Conservation (phyloP, 192 early-diverging fungal species). For the Podila verticillata region DNA sequence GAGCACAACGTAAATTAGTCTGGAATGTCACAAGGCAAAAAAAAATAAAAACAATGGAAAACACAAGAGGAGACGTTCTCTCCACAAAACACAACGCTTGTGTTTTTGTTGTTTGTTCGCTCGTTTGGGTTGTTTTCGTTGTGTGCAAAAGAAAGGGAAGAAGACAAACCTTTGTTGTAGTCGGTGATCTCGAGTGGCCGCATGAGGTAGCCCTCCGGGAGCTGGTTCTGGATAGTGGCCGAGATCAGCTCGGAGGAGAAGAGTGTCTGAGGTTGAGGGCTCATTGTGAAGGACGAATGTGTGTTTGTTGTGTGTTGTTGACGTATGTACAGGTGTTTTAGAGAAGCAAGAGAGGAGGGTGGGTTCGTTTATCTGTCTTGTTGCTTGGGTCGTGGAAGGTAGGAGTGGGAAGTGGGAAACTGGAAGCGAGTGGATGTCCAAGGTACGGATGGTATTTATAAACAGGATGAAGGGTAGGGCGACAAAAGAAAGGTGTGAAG, state of each 20-base stretch:
- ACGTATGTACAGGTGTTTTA: no score
- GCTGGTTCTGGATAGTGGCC: slow-evolving; percentile 59
- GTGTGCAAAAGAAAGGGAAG: neutral
- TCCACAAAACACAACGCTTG: neutral
- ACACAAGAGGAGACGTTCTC: neutral
- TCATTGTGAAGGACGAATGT: slow-evolving; percentile 7
- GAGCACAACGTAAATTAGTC: no score
- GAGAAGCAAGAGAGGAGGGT: neutral
- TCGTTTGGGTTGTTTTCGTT: neutral
- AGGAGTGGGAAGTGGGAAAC: neutral
- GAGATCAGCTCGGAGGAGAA: slow-evolving; percentile 71
- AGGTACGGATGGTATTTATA: neutral
- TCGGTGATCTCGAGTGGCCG: slow-evolving; percentile 82
- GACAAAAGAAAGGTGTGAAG: neutral
- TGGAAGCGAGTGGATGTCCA: neutral
- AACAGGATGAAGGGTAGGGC: no score
- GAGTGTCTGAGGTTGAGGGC: slow-evolving; percentile 14
- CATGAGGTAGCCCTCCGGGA: slow-evolving; percentile 76
- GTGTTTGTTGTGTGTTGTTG: neutral
- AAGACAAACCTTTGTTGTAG: slow-evolving; percentile 75
- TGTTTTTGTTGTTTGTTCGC: neutral
- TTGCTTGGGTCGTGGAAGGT: neutral
- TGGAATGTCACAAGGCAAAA: no score
- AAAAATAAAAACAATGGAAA: no score
- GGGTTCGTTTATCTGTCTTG: no score